Percentiles rank a stretch among this genome's conserved stretches.
Evolutionary conservation across 345 rosid genomes (phyloP).

Genomic region (Geranium brycei): DNA sequence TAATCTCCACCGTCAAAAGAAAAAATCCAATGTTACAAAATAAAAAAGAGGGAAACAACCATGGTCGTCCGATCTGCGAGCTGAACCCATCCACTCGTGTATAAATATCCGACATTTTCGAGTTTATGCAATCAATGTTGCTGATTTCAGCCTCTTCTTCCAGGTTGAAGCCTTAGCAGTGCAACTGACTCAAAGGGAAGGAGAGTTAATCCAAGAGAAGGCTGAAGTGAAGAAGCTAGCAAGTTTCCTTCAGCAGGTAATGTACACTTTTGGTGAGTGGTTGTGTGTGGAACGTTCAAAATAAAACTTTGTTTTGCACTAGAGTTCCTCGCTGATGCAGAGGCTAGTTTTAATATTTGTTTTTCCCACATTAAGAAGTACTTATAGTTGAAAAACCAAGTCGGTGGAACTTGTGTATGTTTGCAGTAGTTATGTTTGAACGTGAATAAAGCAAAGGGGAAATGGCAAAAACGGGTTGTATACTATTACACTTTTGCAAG

Average conservation of each 20-base stretch:
- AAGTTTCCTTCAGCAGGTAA: conserved; percentile 81
- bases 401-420: too few relatives aligned
- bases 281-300: not conserved
- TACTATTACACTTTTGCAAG: too few relatives aligned
- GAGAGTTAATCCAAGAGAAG: conserved; percentile 85
- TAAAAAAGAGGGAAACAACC: too few relatives aligned
- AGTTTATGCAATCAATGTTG: conserved; percentile 1
- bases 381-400: not conserved
- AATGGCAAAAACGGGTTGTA: too few relatives aligned
- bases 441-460: not conserved
- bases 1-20: too few relatives aligned
- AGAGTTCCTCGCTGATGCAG: not conserved
- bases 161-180: conserved; percentile 97
- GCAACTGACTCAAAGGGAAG: conserved; percentile 91
- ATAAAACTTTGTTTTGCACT: not conserved
- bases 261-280: not conserved
- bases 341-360: not conserved
- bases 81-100: too few relatives aligned
- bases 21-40: too few relatives aligned
- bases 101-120: too few relatives aligned
- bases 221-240: conserved; percentile 92
- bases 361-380: not conserved
- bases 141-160: conserved; percentile 16
- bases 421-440: not conserved
- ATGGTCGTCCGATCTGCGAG: too few relatives aligned